Evolutionary conservation across 208 protist species (phyloP), one percentile per base, ranked within the genome.

Genomic region (Trypanosoma boissoni): DNA sequence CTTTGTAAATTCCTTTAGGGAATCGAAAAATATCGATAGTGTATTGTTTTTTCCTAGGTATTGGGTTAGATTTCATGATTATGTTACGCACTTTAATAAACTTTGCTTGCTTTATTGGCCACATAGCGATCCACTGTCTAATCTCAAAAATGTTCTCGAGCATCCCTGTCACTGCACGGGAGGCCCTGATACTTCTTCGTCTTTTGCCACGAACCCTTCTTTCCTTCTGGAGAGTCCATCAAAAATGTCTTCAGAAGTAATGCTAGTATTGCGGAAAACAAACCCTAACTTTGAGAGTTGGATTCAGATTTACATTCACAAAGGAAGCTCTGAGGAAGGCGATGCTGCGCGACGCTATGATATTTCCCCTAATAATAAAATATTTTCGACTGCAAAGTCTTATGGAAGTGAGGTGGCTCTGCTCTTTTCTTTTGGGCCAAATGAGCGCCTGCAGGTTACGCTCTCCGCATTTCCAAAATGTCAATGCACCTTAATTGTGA

Each of bases 61-160:
- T 32, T 87, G 83, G 80, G 68, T 87, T 50, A 63, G 64, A 23
- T 70, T 91, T n/a, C 72, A 83, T 16, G 46, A 91, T 60, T 86
- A 70, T 59, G 46, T 74, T 24, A 76, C 69, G 20, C 36, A 74
- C 20, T 87, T 91, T 61, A 72, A 78, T 9, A 49, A 52, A 41
- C 53, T 46, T 0, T 80, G 72, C 46, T 42, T 81, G 32, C 44
- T 87, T 23, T 63, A 78, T 39, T 91, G 83, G 83, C 70, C 83
- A 21, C 75, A 72, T 32, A 61, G 72, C 32, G 83, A 91, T 58
- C 69, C 72, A 21, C 31, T 71, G 18, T 69, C 24, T 2, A 55
- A 64, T 52, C 56, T 69, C 26, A 80, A 81, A 52, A 52, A 48
- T 60, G 52, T 68, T 34, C 21, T 68, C 27, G 14, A 76, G 64